Percentiles rank a stretch among this genome's conserved stretches.
phyloP scores from a whole-genome alignment of 2,329 filamentous ascomycete species.

The Teratosphaeria zuluensis region DNA sequence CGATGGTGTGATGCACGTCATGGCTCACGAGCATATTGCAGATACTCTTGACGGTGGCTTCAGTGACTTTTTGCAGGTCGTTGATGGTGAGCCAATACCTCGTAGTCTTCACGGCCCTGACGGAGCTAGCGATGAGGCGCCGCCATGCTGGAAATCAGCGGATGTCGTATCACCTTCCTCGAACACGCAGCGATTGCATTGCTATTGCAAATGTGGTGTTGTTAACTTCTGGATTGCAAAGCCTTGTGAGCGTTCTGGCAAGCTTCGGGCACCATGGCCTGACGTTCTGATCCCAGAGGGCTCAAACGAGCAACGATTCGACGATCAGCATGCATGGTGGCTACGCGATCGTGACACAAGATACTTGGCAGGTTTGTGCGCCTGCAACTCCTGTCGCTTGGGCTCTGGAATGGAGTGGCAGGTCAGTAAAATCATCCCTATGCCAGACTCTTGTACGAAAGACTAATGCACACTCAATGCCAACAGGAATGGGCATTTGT shows the following conservation, averaged over 20 bases:
- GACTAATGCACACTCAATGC: not conserved
- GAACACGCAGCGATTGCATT: constrained; percentile 26
- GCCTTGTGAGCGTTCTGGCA: constrained; percentile 39
- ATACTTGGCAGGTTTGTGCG: constrained; percentile 52
- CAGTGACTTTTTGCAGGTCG: constrained; percentile 22
- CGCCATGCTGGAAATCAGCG: constrained; percentile 15
- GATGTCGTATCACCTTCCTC: not conserved
- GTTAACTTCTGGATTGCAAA: constrained; percentile 49
- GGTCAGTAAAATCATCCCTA: not conserved
- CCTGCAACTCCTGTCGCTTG: constrained; percentile 53
- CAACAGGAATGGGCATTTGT: constrained; percentile 52
- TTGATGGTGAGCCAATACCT: constrained; percentile 18
- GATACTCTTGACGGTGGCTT: constrained; percentile 31
- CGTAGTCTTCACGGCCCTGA: constrained; percentile 16
- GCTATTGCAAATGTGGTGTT: constrained; percentile 43
- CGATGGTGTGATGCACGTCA: constrained; percentile 22
- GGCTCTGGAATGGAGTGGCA: constrained; percentile 54
- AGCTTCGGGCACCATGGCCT: constrained; percentile 40
- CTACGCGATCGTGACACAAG: constrained; percentile 39
- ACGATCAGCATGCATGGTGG: constrained; percentile 49
- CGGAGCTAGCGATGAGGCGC: constrained; percentile 11
- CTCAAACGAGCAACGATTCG: constrained; percentile 30
- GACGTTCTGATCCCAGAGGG: constrained; percentile 27
- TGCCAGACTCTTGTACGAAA: not conserved
- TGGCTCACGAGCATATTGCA: constrained; percentile 23